Conservation (phyloP, 345 rosid species). For the Mallotus nudiflorus region DNA sequence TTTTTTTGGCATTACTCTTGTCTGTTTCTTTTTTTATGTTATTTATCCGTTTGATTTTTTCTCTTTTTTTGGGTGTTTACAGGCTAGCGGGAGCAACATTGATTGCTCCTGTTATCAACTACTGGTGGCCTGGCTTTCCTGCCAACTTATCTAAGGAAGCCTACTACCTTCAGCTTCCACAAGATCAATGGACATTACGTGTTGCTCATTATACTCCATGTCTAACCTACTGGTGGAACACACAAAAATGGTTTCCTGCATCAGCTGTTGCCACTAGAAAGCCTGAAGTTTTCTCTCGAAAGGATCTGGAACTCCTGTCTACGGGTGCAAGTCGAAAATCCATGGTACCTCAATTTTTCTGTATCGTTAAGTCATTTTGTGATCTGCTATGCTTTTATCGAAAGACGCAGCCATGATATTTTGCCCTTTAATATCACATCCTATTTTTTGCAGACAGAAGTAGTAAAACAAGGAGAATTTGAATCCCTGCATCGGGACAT, state of each 20-base stretch:
- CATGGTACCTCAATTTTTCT: slow-evolving; percentile 17
- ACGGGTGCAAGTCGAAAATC: not conserved
- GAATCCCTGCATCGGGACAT: slow-evolving; percentile 26
- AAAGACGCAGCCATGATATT: no score
- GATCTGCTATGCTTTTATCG: no score
- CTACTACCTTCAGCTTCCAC: slow-evolving; percentile 18
- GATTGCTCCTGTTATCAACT: slow-evolving; percentile 27
- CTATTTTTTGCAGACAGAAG: slow-evolving; percentile 7
- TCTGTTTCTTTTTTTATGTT: not conserved
- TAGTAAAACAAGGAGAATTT: slow-evolving; percentile 22
- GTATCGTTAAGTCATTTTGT: no score
- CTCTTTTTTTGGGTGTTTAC: not conserved
- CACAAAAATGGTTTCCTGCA: slow-evolving; percentile 30
- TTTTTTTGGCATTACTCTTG: not conserved
- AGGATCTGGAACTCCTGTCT: slow-evolving; percentile 19
- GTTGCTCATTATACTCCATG: slow-evolving; percentile 24
- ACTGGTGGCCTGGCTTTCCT: slow-evolving; percentile 36
- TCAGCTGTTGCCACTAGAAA: slow-evolving; percentile 12
- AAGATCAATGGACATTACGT: slow-evolving; percentile 23
- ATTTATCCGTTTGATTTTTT: not conserved
- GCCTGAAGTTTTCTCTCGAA: slow-evolving; percentile 14
- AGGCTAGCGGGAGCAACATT: slow-evolving; percentile 33
- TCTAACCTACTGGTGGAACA: slow-evolving; percentile 33
- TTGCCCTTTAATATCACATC: no score
- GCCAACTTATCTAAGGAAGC: slow-evolving; percentile 26